A percentile compares a stretch with the other conserved stretches of the same genome.
phyloP scores from a whole-genome alignment of 164 flowering plant genomes.

The Annona squamosa region DNA sequence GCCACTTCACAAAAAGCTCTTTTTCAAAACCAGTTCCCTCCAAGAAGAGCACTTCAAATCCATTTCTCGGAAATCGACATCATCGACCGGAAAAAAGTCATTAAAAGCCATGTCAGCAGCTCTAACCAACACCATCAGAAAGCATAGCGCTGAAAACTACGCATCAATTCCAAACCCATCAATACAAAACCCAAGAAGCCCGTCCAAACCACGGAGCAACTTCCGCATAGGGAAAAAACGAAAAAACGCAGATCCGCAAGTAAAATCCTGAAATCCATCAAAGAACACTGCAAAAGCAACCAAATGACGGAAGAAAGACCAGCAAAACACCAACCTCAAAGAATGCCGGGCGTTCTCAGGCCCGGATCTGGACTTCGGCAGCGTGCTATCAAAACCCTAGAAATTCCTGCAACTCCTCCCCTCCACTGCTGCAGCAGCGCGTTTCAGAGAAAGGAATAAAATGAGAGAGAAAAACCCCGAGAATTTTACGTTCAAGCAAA shows the following conservation, averaged over 20 bases:
- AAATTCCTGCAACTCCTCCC: background rate
- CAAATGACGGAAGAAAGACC: background rate
- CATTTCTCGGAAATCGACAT: background rate
- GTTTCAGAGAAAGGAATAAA: background rate
- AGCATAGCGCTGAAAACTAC: background rate
- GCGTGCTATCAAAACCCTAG: conserved; percentile 6
- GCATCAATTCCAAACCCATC: background rate
- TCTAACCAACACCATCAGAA: background rate
- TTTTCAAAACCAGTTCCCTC: background rate
- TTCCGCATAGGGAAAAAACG: background rate
- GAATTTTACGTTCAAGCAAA: too few species aligned
- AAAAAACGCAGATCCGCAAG: background rate
- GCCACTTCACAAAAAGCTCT: background rate
- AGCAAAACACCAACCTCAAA: background rate
- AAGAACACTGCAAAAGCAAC: background rate
- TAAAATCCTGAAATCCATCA: background rate
- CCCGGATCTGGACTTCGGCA: background rate
- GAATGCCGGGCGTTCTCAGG: background rate
- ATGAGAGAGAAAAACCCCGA: background rate
- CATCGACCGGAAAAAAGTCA: background rate
- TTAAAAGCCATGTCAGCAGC: background rate
- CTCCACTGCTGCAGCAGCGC: background rate
- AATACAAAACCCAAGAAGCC: background rate
- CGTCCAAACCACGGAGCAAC: too few species aligned
- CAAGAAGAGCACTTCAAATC: background rate